A percentile compares a stretch with the other conserved stretches of the same genome.
These are phyloP conservation scores for Capniomyces stellatus DNA, from an alignment of 371 early-diverging fungal species.

Conservation along the genomic window DNA sequence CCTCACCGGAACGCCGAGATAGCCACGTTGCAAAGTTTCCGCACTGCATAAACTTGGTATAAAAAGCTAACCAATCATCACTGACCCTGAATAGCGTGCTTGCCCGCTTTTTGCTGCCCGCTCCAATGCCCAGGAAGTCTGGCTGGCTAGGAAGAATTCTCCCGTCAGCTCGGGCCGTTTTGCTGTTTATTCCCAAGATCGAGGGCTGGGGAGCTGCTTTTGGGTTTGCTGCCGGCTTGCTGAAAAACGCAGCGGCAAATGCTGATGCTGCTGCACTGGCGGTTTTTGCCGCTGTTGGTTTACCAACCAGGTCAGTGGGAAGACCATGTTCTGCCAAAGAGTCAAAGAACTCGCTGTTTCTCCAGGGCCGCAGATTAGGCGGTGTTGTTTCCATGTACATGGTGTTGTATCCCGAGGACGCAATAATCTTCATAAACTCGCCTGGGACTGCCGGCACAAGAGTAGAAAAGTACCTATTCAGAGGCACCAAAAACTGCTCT, in stretches of 20 bases:
- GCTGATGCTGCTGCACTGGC: conserved; percentile 1
- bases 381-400: neutral
- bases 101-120: neutral
- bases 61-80: conserved; percentile 42
- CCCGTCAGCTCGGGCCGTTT: neutral
- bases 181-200: conserved; percentile 7
- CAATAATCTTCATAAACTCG: neutral
- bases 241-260: neutral
- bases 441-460: conserved; percentile 38
- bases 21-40: conserved; percentile 94
- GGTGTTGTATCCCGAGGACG: neutral
- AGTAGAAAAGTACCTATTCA: conserved; percentile 80
- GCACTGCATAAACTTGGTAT: conserved; percentile 71
- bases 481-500: conserved; percentile 81
- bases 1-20: conserved; percentile 53
- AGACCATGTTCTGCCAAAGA: conserved; percentile 19
- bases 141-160: neutral
- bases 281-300: conserved; percentile 1
- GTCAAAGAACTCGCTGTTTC: conserved; percentile 18
- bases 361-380: conserved; percentile 10
- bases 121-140: no score
- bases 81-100: conserved; percentile 6
- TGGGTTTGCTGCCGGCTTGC: neutral
- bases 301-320: conserved; percentile 5
- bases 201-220: conserved; percentile 4